Evolutionary conservation across 2,329 filamentous ascomycete genomes (phyloP), one percentile per base, ranked within the genome.

Genomic region (Venturiaceae sp.): DNA sequence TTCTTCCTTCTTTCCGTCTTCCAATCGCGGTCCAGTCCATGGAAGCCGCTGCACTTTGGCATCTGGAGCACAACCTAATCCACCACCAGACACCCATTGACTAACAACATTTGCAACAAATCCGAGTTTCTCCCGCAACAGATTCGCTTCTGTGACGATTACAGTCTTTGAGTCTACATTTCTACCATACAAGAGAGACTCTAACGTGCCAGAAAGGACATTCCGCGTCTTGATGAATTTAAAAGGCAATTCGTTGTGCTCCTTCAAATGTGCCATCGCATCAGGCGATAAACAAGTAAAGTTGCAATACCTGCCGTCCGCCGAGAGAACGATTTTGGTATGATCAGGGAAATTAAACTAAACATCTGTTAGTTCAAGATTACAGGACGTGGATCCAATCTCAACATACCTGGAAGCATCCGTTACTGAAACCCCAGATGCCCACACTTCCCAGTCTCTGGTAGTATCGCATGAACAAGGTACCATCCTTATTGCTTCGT

Each of bases 291-390:
- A 81, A 66, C 89, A 86, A 74, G 88, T 88, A 68, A 91, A 90
- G 68, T 89, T 86, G 64, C 87, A 86, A 78, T 84, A 87, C 1
- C 80, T 83, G n/a, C 87, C 88, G 32, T 86, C 82, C 1, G 85
- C 75, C 60, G 90, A 88, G 28, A 94, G 75, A 13, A 92, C 86
- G 58, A 94, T 82, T 73, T 94, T 94, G 60, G 89, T 92, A 70
- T 94, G 89, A 64, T 94, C 89, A 2, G 89, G 88, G 70, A 94
- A 94, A 73, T 94, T 92, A 73, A 92, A 88, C 82, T 90, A 63
- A 3, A 14, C 5, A 55, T n/a, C 28, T 60, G 64, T 71, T 63
- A 71, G 67, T 58, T 23, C 34, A n/a, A 21, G 28, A 60, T 54
- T n/a, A 16, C 13, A 34, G 26, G 21, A 41, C 57, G 34, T 23